Evolutionary conservation across 257 asterid species (phyloP), one percentile per base, ranked within the genome.

Genomic region (Rubia yunnanensis): DNA sequence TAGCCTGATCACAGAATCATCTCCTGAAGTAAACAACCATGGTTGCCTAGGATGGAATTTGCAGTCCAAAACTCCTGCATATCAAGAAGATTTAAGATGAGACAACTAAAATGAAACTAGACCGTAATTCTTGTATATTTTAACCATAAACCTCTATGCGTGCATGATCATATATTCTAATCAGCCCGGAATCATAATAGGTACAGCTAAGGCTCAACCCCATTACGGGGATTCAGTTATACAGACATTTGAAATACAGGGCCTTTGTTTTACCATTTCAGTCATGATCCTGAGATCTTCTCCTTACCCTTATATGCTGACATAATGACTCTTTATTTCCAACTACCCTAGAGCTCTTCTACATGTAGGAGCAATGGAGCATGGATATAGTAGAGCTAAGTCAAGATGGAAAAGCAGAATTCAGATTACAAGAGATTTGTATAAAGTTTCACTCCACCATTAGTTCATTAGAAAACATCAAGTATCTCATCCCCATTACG

Each of bases 31-130:
- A 74, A 92, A 92, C 77, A 92, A 67, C 97, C 97, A 89, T 5
- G 99, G 97, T 78, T 92, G 96, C 81, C 87, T 86, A 1, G 99
- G 99, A 65, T 92, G 99, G 86, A 92, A 92, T 76, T 86, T 87
- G 63, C 97, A 89, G 76, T 89, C 97, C 84, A 92, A 50, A 63
- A 92, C 88, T 70, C 99, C 99, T 92, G 85, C 74, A 82, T 54
- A 71, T 28, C 23, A 17, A 48, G 14, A 55, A 1, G 7, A 39
- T 52, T 27, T 31, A 0, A 44, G 52, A 15, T 20, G 1, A 44
- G 52, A 44, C n/a, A 14, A 44, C 17, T 5, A 22, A 5, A 39
- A 22, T 36, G 26, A 39, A 61, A n/a, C 44, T 61, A 20, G 48
- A 13, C 28, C 23, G 13, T 22, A 57, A 3, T 3, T 3, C 35